Base-by-base conservation (phyloP, 2,329 filamentous ascomycete species). In the Pestalotiopsis sp. region DNA sequence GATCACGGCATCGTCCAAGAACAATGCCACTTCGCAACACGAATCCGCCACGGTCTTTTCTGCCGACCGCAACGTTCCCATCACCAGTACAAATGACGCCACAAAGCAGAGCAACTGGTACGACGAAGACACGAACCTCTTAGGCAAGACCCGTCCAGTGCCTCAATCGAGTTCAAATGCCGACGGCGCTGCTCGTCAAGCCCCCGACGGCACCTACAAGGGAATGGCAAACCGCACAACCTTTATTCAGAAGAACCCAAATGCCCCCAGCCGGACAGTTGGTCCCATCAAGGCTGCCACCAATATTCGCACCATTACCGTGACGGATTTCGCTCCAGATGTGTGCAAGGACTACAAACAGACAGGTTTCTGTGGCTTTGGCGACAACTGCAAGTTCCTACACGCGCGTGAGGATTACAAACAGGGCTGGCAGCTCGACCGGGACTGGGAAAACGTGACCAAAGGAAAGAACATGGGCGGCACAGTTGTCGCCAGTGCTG, bases 321-420 rank as follows among this genome's bases (percentile, higher is more conserved):
- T 95, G 6, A 97, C 90, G 39, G 96, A 99, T 77, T 98, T 93
- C 77, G 92, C 93, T 0, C 94, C 95, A 0, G 95, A 98, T 73
- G 93, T 97, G 0, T 99, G 96, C 82, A 98, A 98, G 79, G 96
- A 98, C 77, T 96, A 93, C 80, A 95, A 95, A 73, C 88, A 93
- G 75, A 96, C 91, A 0, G 92, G 92, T 0, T 91, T 74, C 75
- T 90, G 88, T 73, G 90, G 90, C 2, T 92, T 91, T 72, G 91
- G 92, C 36, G 93, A 96, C 77, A 90, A 86, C 70, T 97, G 95
- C 83, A 97, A 94, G 76, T 96, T 91, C 77, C 77, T 94, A 0
- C 93, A 96, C 76, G 89, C 89, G 4, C 85, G 93, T 68, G 91
- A 93, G 75, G 92, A 94, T 79, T 92, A 93, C 77, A 94, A 95